Evolutionary conservation across 371 early-diverging fungal genomes (phyloP).

Genomic region (Mucor lusitanicus): DNA sequence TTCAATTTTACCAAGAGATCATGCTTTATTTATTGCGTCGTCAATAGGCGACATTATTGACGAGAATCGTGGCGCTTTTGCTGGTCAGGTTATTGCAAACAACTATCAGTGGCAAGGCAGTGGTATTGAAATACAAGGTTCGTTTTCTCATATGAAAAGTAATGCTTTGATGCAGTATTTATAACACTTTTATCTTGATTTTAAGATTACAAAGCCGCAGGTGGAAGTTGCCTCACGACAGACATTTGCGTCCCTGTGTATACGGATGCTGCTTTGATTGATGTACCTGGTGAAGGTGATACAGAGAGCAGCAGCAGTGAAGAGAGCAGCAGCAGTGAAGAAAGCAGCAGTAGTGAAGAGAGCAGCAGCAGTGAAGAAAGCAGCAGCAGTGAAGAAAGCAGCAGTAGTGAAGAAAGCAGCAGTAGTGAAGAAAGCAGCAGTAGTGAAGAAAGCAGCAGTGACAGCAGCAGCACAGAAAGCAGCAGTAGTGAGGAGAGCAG

Average conservation of each 20-base stretch:
- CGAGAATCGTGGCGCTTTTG: constrained; percentile 20
- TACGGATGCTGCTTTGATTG: too few species aligned
- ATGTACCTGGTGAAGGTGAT: too few species aligned
- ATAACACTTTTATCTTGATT: too few species aligned
- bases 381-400: neutral
- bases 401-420: too few species aligned
- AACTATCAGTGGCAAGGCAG: constrained; percentile 12
- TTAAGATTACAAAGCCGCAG: constrained; percentile 19
- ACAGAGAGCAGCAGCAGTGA: neutral
- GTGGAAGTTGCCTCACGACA: constrained; percentile 7
- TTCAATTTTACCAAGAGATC: too few species aligned
- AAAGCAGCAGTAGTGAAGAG: neutral
- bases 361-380: neutral
- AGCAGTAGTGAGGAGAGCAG: neutral
- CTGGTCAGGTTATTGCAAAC: constrained; percentile 21
- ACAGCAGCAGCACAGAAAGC: too few species aligned
- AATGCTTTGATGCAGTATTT: too few species aligned
- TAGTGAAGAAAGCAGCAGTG: neutral
- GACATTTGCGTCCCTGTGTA: constrained; percentile 19
- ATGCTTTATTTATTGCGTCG: neutral
- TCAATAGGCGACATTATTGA: constrained; percentile 14
- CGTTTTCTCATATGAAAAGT: too few species aligned
- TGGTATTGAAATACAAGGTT: constrained; percentile 20
- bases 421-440: neutral
- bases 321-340: neutral